Percentiles rank a stretch among this genome's conserved stretches.
phyloP scores from a whole-genome alignment of 805 yeast genomes.

The Isabelozyma pseudorhagii region DNA sequence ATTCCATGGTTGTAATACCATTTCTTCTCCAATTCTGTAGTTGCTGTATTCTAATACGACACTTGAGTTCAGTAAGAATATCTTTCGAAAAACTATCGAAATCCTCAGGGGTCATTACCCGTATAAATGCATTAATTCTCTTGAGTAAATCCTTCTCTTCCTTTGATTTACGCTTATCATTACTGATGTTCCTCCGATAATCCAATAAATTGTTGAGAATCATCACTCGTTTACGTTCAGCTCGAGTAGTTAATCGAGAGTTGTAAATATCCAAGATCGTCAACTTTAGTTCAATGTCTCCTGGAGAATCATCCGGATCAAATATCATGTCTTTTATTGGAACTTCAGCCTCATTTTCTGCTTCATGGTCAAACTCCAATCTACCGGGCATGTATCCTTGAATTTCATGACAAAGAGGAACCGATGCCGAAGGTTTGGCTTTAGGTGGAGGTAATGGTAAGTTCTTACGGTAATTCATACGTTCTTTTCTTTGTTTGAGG shows the following conservation, averaged over 20 bases:
- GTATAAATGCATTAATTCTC: conserved; percentile 74
- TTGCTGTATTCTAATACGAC: conserved; percentile 80
- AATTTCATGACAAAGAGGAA: conserved; percentile 93
- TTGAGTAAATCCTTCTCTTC: conserved; percentile 84
- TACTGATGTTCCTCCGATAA: conserved; percentile 74
- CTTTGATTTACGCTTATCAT: conserved; percentile 81
- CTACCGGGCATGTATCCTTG: conserved; percentile 99
- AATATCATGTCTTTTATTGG: conserved; percentile 93
- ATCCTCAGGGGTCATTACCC: conserved; percentile 78
- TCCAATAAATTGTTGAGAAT: conserved; percentile 77
- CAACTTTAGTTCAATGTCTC: conserved; percentile 86
- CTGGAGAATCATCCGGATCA: conserved; percentile 82
- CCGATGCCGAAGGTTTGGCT: conserved; percentile 84
- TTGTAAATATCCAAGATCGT: conserved; percentile 87
- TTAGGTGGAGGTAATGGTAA: conserved; percentile 80
- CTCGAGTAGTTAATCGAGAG: conserved; percentile 83
- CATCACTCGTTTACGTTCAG: conserved; percentile 84
- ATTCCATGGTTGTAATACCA: conserved; percentile 82
- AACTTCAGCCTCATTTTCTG: conserved; percentile 94
- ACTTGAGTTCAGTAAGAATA: conserved; percentile 70
- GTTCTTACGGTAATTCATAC: conserved; percentile 72
- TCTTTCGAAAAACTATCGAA: conserved; percentile 73
- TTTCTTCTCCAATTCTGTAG: conserved; percentile 90
- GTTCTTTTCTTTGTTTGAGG: conserved; percentile 56
- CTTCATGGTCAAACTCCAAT: conserved; percentile 92